These are phyloP conservation scores for Chalaropsis thielavioides DNA, from an alignment of 2,329 filamentous ascomycete species.

Conservation along the genomic window DNA sequence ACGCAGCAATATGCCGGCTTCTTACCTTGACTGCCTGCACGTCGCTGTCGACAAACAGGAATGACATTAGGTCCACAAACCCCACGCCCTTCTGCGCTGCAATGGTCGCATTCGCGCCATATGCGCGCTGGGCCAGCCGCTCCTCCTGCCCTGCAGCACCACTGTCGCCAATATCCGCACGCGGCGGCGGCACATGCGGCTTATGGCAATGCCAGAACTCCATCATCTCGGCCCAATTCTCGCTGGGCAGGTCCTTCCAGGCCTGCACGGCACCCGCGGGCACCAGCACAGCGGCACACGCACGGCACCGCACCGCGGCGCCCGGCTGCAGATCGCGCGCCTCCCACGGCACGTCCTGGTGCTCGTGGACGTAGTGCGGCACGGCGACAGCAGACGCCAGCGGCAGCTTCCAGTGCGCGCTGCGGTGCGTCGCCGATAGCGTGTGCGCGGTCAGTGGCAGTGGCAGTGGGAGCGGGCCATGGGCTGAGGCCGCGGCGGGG, in stretches of 20 bases:
- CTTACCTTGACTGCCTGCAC: conserved; percentile 36
- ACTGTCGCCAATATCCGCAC: not conserved
- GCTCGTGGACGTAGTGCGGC: conserved; percentile 24
- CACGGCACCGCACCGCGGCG: conserved; percentile 31
- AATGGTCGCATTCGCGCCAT: conserved; percentile 67
- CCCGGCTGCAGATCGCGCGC: conserved; percentile 33
- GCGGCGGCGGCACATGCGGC: conserved; percentile 44
- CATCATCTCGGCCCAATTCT: conserved; percentile 99
- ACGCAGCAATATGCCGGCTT: conserved; percentile 13
- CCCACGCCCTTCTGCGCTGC: conserved; percentile 50
- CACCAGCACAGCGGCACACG: conserved; percentile 29
- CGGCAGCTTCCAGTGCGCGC: conserved; percentile 42
- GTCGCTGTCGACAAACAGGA: conserved; percentile 56
- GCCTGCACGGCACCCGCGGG: conserved; percentile 28
- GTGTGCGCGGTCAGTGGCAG: not conserved
- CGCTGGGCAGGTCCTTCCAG: conserved; percentile 91
- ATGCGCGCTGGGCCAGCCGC: conserved; percentile 49
- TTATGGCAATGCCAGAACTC: conserved; percentile 99
- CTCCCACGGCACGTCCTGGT: conserved; percentile 40
- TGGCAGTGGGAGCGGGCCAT: conserved; percentile 27
- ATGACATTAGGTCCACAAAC: conserved; percentile 66
- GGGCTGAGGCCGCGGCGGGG: conserved; percentile 30
- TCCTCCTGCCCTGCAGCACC: conserved; percentile 29
- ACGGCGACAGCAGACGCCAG: conserved; percentile 22
- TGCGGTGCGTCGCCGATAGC: conserved; percentile 22